phyloP scores from a whole-genome alignment of 2,329 filamentous ascomycete species.

The Exophiala bonariae region DNA sequence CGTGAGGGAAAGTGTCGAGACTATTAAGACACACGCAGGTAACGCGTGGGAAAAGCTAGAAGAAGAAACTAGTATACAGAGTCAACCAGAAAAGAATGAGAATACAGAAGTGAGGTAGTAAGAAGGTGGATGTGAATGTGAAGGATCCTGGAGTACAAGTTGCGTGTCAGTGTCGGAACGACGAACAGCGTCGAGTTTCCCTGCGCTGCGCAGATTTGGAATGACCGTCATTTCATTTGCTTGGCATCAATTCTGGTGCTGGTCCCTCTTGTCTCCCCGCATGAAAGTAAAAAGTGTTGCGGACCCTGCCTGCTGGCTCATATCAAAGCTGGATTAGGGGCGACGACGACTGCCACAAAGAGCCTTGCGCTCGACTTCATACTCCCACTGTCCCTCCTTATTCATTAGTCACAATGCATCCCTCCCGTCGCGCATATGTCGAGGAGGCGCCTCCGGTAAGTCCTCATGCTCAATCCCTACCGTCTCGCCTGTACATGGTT shows the following conservation, averaged over 20 bases:
- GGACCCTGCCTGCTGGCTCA: too few relatives aligned
- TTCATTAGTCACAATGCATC: conserved; percentile 61
- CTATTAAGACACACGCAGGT: conserved; percentile 10
- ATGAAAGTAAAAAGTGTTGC: too few relatives aligned
- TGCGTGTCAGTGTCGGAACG: too few relatives aligned
- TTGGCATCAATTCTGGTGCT: too few relatives aligned
- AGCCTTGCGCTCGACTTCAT: neutral
- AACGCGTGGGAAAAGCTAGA: neutral
- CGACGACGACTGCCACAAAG: too few relatives aligned
- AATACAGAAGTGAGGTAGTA: neutral
- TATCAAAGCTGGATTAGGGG: too few relatives aligned
- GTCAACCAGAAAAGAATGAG: neutral
- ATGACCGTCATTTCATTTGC: too few relatives aligned
- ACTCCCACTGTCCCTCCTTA: neutral
- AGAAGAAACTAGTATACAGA: conserved; percentile 11
- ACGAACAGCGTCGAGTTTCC: too few relatives aligned
- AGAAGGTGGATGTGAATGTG: neutral
- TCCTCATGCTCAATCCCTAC: conserved; percentile 5
- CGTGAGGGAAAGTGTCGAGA: too few relatives aligned
- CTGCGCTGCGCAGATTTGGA: too few relatives aligned
- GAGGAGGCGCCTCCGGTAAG: conserved; percentile 77
- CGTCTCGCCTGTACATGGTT: conserved; percentile 12
- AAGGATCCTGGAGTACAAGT: neutral
- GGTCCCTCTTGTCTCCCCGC: too few relatives aligned
- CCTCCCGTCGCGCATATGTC: conserved; percentile 87